Evolutionary conservation across 2,329 filamentous ascomycete genomes (phyloP).

Genomic region (Microsporum audouinii): DNA sequence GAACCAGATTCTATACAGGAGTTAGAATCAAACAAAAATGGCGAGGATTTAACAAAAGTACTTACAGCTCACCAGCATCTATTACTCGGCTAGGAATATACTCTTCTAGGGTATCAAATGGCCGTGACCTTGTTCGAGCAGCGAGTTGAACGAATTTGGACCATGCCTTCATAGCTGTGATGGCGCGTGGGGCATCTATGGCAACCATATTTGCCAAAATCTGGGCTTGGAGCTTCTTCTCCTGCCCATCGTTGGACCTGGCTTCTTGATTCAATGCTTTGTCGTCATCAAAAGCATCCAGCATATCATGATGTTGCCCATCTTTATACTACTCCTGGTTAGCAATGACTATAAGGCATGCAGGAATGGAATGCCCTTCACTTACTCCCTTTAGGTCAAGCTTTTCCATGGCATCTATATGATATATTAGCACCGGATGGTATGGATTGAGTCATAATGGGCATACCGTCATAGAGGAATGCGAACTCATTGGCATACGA

Average conservation of each 20-base stretch:
- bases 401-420: not conserved
- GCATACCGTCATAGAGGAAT: constrained; percentile 31
- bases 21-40: not conserved
- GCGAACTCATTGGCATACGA: constrained; percentile 34
- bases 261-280: constrained; percentile 11
- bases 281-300: constrained; percentile 10
- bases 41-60: not conserved
- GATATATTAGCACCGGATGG: not conserved
- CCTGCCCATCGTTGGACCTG: constrained; percentile 15
- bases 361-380: not conserved
- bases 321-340: constrained; percentile 9
- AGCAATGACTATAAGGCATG: not conserved
- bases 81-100: constrained; percentile 21
- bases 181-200: constrained; percentile 18
- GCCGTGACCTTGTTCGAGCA: constrained; percentile 5
- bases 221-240: constrained; percentile 14
- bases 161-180: constrained; percentile 21
- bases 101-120: constrained; percentile 19
- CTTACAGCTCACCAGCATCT: constrained; percentile 22
- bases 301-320: not conserved
- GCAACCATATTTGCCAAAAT: constrained; percentile 21
- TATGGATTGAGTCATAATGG: not conserved
- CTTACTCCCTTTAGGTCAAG: not conserved
- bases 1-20: constrained; percentile 23
- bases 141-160: constrained; percentile 16